Base-by-base conservation (phyloP, 495 filamentous ascomycete species). In the Hypoxylon lienhwacheense region DNA sequence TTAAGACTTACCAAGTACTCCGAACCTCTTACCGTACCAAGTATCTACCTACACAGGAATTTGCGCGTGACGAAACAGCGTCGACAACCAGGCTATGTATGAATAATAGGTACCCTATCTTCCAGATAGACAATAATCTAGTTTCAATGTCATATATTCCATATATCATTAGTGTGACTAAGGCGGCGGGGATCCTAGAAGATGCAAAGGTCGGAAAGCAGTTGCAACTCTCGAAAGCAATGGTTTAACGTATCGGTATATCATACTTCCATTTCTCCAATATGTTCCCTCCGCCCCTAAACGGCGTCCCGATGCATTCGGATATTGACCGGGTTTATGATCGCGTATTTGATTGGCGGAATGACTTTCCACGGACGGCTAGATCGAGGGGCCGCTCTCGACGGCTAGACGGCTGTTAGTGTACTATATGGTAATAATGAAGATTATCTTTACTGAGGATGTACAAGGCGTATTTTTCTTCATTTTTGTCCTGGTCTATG, bases 301-400 rank as follows among this genome's bases (percentile, higher is more conserved):
- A 45, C 21, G 32, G 17, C 35, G 35, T 35, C 22, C 36, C 35
- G 43, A 43, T 31, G 29, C 34, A 58, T 51, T 40, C 25, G 28
- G 33, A 53, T 50, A 33, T 26, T 24, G 5, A 28, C 39, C 20
- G 29, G 25, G 32, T 26, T 4, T 28, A 29, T 20, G 33, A n/a
- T 15, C 20, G 4, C n/a, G 24, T 16, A 7, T 5, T 42, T 51
- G 34, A 55, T 60, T 50, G 57, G 50, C 45, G 50, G 50, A 42
- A 40, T 19, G 46, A 45, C 3, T 44, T 55, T 54, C 46, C 26
- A 49, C 16, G 43, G 36, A 53, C 25, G 48, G 37, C 29, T 48
- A 47, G 39, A 59, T 40, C 42, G 48, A 53, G 49, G 55, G 49
- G 49, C 17, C 28, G 6, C 35, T 54, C 21, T 12, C 32, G 16